phyloP scores from a whole-genome alignment of 73 alveolate genomes.

The Tetrahymena borealis region DNA sequence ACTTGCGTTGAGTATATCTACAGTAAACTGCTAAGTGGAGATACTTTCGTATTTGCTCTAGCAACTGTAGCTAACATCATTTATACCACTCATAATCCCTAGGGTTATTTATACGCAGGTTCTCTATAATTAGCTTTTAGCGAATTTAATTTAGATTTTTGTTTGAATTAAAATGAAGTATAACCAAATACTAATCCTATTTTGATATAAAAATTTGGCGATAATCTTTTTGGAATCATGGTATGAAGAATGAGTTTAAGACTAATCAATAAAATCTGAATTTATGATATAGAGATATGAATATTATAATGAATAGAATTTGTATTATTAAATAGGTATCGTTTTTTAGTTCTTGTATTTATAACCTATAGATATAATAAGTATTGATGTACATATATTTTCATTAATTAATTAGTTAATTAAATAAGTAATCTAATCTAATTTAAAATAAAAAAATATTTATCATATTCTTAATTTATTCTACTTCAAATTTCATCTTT shows the following conservation, averaged over 20 bases:
- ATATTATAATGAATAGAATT: too few relatives aligned
- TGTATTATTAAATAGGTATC: too few relatives aligned
- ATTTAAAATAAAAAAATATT: too few relatives aligned
- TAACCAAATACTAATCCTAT: neutral
- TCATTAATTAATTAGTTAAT: too few relatives aligned
- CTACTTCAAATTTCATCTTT: too few relatives aligned
- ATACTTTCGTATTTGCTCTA: neutral
- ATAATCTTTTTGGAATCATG: neutral
- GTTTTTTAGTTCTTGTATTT: too few relatives aligned
- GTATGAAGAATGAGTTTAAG: neutral
- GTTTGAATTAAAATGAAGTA: neutral
- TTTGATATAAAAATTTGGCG: neutral
- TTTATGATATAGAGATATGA: too few relatives aligned
- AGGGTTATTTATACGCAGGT: neutral
- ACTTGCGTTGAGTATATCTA: neutral
- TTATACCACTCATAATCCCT: neutral
- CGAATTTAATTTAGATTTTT: neutral
- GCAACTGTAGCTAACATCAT: neutral
- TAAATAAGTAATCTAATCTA: too few relatives aligned
- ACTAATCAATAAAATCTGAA: too few relatives aligned
- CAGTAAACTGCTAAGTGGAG: neutral
- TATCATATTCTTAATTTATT: too few relatives aligned
- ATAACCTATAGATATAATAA: too few relatives aligned
- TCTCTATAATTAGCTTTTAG: neutral
- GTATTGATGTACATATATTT: too few relatives aligned